Percentiles rank a stretch among this genome's conserved stretches.
Conservation (phyloP, 345 rosid genomes). For the Salix arbutifolia region DNA sequence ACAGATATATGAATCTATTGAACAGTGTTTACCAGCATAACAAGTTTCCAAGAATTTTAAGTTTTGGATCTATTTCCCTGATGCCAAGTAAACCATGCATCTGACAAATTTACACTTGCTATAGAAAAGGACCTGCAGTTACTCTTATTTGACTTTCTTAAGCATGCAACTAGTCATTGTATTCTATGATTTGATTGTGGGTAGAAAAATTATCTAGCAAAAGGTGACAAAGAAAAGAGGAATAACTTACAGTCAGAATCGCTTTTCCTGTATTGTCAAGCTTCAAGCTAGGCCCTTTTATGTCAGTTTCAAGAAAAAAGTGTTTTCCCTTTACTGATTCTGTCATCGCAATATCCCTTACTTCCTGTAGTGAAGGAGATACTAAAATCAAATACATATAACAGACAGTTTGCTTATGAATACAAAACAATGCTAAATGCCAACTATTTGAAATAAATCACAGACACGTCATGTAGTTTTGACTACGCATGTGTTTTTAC, state of each 20-base stretch:
- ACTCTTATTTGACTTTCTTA: background rate
- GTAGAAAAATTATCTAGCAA: background rate
- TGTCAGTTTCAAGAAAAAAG: conserved; percentile 82
- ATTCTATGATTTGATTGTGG: background rate
- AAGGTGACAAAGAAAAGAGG: background rate
- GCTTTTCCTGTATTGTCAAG: conserved; percentile 93
- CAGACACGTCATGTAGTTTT: background rate
- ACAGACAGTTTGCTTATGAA: background rate
- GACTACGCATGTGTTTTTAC: background rate
- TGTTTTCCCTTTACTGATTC: conserved; percentile 62
- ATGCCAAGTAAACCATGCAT: background rate
- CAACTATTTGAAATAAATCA: conserved; percentile 7
- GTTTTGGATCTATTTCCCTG: background rate
- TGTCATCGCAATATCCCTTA: conserved; percentile 69
- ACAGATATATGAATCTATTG: no score
- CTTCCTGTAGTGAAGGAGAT: conserved; percentile 43
- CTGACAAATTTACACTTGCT: no score
- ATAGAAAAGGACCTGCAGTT: no score
- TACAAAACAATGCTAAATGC: background rate
- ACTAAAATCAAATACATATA: conserved; percentile 3
- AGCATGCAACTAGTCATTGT: background rate
- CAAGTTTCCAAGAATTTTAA: background rate
- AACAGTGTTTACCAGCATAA: background rate
- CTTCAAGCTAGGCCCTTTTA: conserved; percentile 80
- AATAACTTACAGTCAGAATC: conserved; percentile 62